Percentiles rank a stretch among this genome's conserved stretches.
phyloP scores from a whole-genome alignment of 2,329 filamentous ascomycete genomes.

The Talaromyces sp. region DNA sequence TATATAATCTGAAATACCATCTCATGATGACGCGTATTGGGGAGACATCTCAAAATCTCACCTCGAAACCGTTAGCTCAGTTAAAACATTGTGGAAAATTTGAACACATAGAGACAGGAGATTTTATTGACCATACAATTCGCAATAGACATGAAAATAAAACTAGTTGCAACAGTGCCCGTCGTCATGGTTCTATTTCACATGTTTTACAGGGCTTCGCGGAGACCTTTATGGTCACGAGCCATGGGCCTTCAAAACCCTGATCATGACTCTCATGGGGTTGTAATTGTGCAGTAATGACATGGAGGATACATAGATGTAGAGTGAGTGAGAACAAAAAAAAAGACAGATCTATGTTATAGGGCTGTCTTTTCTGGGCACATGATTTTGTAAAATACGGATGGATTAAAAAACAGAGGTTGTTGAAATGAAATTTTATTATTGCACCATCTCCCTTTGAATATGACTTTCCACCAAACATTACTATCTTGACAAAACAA shows the following conservation, averaged over 20 bases:
- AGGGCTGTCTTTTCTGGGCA: background rate
- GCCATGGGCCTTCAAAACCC: background rate
- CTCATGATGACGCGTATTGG: too few species aligned
- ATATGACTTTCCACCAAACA: background rate
- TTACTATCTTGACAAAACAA: background rate
- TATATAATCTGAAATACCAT: background rate
- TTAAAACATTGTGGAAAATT: background rate
- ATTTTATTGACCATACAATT: too few species aligned
- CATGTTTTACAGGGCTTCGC: background rate
- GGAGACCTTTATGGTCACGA: background rate
- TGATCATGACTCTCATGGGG: background rate
- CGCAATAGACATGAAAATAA: background rate
- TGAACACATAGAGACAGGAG: background rate
- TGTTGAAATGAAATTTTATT: background rate
- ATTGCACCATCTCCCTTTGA: background rate
- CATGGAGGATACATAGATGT: background rate
- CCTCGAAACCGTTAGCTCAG: background rate
- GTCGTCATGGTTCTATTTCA: background rate
- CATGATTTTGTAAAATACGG: background rate
- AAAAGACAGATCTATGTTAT: background rate
- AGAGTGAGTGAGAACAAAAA: background rate
- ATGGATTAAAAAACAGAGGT: background rate
- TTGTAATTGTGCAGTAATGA: background rate
- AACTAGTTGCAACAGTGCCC: fast-evolving
- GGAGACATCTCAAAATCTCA: background rate